phyloP scores from a whole-genome alignment of 2,329 filamentous ascomycete species.

The Nothophaeocryptopus gaeumannii region DNA sequence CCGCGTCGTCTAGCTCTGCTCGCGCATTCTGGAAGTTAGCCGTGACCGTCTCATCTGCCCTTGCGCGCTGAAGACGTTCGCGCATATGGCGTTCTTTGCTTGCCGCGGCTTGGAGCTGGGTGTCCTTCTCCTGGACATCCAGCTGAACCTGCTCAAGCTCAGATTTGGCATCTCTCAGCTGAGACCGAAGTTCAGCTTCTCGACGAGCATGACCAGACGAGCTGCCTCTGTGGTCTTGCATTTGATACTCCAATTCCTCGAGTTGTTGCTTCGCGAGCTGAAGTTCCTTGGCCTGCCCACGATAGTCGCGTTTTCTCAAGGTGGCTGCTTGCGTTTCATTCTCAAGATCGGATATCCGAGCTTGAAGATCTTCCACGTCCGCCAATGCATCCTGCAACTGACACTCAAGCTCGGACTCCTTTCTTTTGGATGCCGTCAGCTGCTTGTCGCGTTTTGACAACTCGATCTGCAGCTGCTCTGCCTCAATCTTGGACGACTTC shows the following conservation, averaged over 20 bases:
- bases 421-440: conserved; percentile 55
- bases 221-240: conserved; percentile 45
- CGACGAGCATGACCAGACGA: conserved; percentile 36
- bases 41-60: conserved; percentile 30
- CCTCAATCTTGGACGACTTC: conserved; percentile 58
- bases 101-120: conserved; percentile 32
- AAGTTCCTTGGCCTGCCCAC: conserved; percentile 34
- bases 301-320: conserved; percentile 39
- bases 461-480: conserved; percentile 62
- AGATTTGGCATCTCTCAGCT: conserved; percentile 34
- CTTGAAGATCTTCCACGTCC: conserved; percentile 46
- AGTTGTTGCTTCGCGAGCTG: conserved; percentile 32
- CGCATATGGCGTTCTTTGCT: conserved; percentile 44
- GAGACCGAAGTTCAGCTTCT: conserved; percentile 41
- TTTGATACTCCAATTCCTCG: conserved; percentile 41
- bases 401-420: conserved; percentile 59
- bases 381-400: conserved; percentile 62
- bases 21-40: conserved; percentile 40
- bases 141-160: conserved; percentile 36
- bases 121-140: conserved; percentile 46
- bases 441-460: conserved; percentile 66
- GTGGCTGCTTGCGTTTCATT: conserved; percentile 25
- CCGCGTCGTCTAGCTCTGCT: conserved; percentile 39
- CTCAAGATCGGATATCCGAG: conserved; percentile 53
- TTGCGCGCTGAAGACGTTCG: conserved; percentile 30